Evolutionary conservation across 768 basidiomycete species (phyloP).

Genomic region (Hygrocybe coccinea): DNA sequence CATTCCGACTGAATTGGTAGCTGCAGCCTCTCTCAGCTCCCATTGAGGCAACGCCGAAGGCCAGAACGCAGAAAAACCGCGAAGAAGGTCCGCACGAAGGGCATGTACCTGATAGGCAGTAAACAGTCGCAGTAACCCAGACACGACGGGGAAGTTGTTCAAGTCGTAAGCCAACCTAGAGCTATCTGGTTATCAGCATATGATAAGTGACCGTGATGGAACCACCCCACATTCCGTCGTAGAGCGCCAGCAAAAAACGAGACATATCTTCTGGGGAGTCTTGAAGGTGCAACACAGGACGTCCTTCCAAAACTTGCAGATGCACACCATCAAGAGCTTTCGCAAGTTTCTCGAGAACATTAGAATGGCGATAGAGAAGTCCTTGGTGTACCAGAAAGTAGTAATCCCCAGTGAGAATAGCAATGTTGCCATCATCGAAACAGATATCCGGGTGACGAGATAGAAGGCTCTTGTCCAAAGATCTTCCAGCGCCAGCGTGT

Average conservation of each 20-base stretch:
- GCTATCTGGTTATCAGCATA: constrained; percentile 24
- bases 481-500: constrained; percentile 20
- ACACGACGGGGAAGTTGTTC: constrained; percentile 48
- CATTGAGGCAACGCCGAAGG: constrained; percentile 58
- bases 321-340: constrained; percentile 25
- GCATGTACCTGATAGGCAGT: constrained; percentile 60
- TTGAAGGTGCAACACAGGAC: constrained; percentile 49
- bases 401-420: constrained; percentile 47
- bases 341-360: constrained; percentile 35
- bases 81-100: constrained; percentile 54
- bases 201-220: neutral
- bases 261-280: constrained; percentile 55
- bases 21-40: constrained; percentile 62
- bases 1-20: constrained; percentile 43
- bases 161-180: constrained; percentile 44
- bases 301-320: constrained; percentile 47
- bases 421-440: constrained; percentile 69
- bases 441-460: constrained; percentile 49
- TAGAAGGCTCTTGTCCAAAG: constrained; percentile 7
- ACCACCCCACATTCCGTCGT: constrained; percentile 56
- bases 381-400: constrained; percentile 72
- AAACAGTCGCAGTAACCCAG: constrained; percentile 55
- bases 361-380: constrained; percentile 60
- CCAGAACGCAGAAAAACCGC: constrained; percentile 50
- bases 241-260: constrained; percentile 58